These are phyloP conservation scores for Spiromastix sp. DNA, from an alignment of 2,329 filamentous ascomycete species.

Conservation along the genomic window DNA sequence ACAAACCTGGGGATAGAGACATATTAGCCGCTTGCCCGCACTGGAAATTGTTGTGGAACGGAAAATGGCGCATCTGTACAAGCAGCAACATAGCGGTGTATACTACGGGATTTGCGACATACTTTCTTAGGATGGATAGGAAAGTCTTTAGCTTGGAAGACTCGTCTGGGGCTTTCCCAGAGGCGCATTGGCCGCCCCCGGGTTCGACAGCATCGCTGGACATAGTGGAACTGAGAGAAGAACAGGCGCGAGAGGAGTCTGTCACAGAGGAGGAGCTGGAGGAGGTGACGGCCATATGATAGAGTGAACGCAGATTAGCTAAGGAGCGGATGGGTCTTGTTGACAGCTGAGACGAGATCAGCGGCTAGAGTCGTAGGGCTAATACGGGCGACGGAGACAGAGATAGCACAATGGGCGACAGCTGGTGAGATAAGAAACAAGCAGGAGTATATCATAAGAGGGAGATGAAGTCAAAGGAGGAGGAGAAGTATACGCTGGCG, in stretches of 20 bases:
- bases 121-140: conserved; percentile 79
- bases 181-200: conserved; percentile 3
- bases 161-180: conserved; percentile 59
- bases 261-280: conserved; percentile 3
- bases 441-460: no score
- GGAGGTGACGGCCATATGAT: conserved; percentile 1
- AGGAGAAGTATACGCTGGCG: no score
- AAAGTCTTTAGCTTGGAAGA: conserved; percentile 84
- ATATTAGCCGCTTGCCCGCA: conserved; percentile 5
- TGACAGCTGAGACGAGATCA: background rate
- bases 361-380: background rate
- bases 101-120: conserved; percentile 35
- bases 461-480: background rate
- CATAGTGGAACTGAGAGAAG: conserved; percentile 6
- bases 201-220: conserved; percentile 4
- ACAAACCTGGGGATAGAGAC: conserved; percentile 58
- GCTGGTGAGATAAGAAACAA: background rate
- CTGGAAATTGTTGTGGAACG: no score
- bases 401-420: background rate
- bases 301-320: no score
- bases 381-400: background rate
- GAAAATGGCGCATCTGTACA: no score
- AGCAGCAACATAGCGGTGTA: no score
- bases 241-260: conserved; percentile 1
- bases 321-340: background rate